A percentile compares a stretch with the other conserved stretches of the same genome.
phyloP scores from a whole-genome alignment of 2,329 filamentous ascomycete genomes.

The Rutstroemia sp. region DNA sequence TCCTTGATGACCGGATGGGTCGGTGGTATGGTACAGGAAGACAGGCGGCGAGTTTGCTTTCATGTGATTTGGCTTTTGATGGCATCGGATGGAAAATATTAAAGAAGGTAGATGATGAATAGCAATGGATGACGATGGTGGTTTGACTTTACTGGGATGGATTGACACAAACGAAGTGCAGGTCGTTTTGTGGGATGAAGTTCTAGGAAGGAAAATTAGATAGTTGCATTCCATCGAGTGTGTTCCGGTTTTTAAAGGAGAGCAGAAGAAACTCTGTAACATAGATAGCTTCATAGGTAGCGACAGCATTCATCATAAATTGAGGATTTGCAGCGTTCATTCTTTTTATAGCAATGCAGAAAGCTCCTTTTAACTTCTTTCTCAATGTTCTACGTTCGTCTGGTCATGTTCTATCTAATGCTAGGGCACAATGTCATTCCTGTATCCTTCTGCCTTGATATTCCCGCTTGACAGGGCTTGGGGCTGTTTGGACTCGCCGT shows the following conservation, averaged over 20 bases:
- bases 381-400: too few species aligned
- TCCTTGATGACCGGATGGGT: background rate
- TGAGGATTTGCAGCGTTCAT: background rate
- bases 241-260: background rate
- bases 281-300: slow-evolving; percentile 4
- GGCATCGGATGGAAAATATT: background rate
- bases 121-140: background rate
- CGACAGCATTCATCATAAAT: background rate
- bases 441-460: too few species aligned
- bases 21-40: too few species aligned
- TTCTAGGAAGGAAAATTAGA: slow-evolving; percentile 2
- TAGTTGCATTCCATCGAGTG: background rate
- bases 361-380: background rate
- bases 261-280: background rate
- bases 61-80: slow-evolving; percentile 10
- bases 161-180: slow-evolving; percentile 29
- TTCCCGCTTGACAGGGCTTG: too few species aligned
- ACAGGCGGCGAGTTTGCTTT: slow-evolving; percentile 1
- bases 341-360: background rate
- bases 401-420: too few species aligned
- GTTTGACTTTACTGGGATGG: slow-evolving; percentile 9
- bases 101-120: background rate
- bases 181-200: slow-evolving; percentile 23
- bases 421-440: too few species aligned
- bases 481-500: too few species aligned